Evolutionary conservation across 805 yeast species (phyloP), one percentile per base, ranked within the genome.

Genomic region (Kodamaea fukazawae): DNA sequence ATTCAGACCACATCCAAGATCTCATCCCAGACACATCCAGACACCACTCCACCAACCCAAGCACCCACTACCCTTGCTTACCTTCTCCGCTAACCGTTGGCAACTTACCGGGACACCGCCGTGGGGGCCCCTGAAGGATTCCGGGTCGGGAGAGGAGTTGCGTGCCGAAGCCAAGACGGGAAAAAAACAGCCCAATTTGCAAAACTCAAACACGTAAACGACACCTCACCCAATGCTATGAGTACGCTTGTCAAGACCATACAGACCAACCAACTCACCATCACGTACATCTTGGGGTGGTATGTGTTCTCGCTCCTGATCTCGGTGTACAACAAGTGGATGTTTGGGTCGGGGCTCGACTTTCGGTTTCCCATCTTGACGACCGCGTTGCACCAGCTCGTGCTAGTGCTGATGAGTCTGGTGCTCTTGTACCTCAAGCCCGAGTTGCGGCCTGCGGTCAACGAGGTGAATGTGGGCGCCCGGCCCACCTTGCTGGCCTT

Each of bases 291-390:
- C 27, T 41, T 57, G 6, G 85, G 86, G 4, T 86, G 93, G 95
- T 86, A 83, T 50, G 42, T 72, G 12, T 82, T 83, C 43, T 81
- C 90, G 5, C 66, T 85, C 41, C 63, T 85, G 12, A 77, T 86
- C 13, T 81, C 90, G 7, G 61, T 86, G 22, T 93, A 91, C 66
- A 93, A 93, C 70, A 90, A 90, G 65, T 89, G 97, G 97, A 91
- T 91, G 97, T 93, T 91, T 66, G 90, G 91, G 29, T 20, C 33
- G 31, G 84, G 87, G 13, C 67, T 90, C 41, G 78, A 86, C 55
- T 83, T 93, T 52, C 76, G 79, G 23, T 93, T 80, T 56, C 99
- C 99, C 1, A 75, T 93, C 15, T 64, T 90, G 20, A 78, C 90
- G 38, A 93, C 99, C 0, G 71, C 90, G 3, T 73, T 82, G 50